A percentile compares a stretch with the other conserved stretches of the same genome.
These are phyloP conservation scores for Carex arenaria DNA, from an alignment of 202 grass and related monocot genomes.

Conservation along the genomic window DNA sequence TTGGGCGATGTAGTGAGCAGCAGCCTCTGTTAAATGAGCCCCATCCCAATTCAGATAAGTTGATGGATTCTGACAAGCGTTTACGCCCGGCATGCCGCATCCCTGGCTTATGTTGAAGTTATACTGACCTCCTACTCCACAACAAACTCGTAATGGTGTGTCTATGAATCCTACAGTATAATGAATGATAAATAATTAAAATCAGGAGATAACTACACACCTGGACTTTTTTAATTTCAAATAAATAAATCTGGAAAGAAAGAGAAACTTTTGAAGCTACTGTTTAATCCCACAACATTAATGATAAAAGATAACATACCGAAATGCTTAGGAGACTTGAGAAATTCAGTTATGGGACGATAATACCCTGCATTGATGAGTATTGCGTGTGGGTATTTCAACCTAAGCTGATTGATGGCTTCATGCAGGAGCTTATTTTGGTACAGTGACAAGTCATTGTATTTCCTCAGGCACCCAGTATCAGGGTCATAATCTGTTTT, in stretches of 20 bases:
- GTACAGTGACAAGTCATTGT: constrained; percentile 1
- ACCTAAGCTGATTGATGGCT: neutral
- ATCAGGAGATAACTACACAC: too few species aligned
- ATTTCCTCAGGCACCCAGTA: constrained; percentile 15
- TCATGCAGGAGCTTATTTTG: constrained; percentile 8
- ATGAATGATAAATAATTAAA: too few species aligned
- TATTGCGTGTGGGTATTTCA: constrained; percentile 6
- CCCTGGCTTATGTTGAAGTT: constrained; percentile 64
- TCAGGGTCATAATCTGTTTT: constrained; percentile 18
- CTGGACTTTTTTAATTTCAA: too few species aligned
- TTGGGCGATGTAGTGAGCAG: constrained; percentile 58
- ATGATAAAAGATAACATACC: neutral
- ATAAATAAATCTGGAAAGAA: too few species aligned
- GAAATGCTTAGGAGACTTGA: neutral
- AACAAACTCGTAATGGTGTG: constrained; percentile 49
- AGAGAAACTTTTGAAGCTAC: neutral
- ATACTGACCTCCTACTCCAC: constrained; percentile 53
- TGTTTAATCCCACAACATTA: neutral
- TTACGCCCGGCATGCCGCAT: constrained; percentile 44
- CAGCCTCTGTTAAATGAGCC: constrained; percentile 58
- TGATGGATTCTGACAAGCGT: constrained; percentile 47
- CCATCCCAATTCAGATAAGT: constrained; percentile 63
- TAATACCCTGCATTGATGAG: constrained; percentile 28
- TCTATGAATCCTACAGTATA: constrained; percentile 31
- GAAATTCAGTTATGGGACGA: constrained; percentile 3